These are phyloP conservation scores for Cladobotryum mycophilum DNA, from an alignment of 2,329 filamentous ascomycete species.

Conservation along the genomic window DNA sequence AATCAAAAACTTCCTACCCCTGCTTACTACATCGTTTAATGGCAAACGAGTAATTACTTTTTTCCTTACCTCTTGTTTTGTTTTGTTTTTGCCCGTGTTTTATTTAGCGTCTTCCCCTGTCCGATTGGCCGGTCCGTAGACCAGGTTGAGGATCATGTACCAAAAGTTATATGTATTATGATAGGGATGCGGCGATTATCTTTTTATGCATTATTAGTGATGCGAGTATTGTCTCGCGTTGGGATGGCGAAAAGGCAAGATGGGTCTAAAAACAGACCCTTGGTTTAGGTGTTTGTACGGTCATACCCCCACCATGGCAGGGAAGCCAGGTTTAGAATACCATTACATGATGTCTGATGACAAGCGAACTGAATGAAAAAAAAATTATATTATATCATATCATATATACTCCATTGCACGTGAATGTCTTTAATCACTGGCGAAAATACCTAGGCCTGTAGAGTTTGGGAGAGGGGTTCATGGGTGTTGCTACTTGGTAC, in stretches of 20 bases:
- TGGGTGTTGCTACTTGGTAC: no score
- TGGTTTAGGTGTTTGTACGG: background rate
- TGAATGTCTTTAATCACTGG: no score
- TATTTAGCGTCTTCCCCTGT: background rate
- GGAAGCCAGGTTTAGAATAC: no score
- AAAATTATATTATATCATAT: no score
- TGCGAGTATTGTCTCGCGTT: background rate
- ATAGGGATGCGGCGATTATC: background rate
- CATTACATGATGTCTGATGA: no score
- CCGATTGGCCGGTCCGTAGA: background rate
- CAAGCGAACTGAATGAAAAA: no score
- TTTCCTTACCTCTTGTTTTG: no score
- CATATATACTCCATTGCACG: no score
- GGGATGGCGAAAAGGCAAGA: background rate
- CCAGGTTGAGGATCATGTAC: background rate
- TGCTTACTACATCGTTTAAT: background rate
- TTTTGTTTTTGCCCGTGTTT: background rate
- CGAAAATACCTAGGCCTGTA: no score
- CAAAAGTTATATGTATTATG: background rate
- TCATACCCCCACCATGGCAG: no score
- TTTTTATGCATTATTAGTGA: background rate
- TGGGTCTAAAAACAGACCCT: background rate
- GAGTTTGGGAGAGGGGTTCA: no score
- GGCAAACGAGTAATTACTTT: background rate
- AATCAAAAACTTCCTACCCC: background rate